phyloP scores from a whole-genome alignment of 2,329 filamentous ascomycete species.

The Aspergillus pseudoviridinutans region DNA sequence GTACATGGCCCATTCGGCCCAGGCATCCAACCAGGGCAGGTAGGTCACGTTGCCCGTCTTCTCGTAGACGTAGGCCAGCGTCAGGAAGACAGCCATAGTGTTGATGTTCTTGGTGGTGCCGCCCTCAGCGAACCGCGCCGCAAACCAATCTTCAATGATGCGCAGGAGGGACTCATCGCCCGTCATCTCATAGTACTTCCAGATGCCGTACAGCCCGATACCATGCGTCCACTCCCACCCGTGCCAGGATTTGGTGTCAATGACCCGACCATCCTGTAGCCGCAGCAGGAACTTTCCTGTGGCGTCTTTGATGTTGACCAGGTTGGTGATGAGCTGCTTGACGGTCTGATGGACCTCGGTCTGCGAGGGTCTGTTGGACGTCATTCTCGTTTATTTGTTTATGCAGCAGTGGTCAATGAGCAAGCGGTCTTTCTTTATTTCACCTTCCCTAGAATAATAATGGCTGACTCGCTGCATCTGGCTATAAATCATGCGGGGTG shows the following conservation, averaged over 20 bases:
- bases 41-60: constrained; percentile 65
- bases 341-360: constrained; percentile 53
- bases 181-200: constrained; percentile 74
- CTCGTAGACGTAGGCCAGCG: constrained; percentile 74
- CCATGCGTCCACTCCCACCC: constrained; percentile 79
- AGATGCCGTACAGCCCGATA: constrained; percentile 74
- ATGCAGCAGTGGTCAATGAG: constrained; percentile 8
- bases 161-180: constrained; percentile 57
- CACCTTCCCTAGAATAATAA: not conserved
- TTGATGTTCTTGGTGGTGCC: constrained; percentile 82
- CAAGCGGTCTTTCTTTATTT: not conserved
- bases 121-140: constrained; percentile 62
- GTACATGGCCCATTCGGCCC: constrained; percentile 80
- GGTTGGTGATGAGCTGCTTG: constrained; percentile 64
- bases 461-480: not conserved
- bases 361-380: constrained; percentile 10
- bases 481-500: not conserved
- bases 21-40: constrained; percentile 71
- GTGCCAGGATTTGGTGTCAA: constrained; percentile 77
- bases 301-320: constrained; percentile 72
- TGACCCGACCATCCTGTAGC: constrained; percentile 68
- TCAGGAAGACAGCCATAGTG: constrained; percentile 75
- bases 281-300: constrained; percentile 70
- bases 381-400: constrained; percentile 4
- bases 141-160: constrained; percentile 72